Base-by-base conservation (phyloP, 2,329 filamentous ascomycete genomes). In the Neofusicoccum parvum region DNA sequence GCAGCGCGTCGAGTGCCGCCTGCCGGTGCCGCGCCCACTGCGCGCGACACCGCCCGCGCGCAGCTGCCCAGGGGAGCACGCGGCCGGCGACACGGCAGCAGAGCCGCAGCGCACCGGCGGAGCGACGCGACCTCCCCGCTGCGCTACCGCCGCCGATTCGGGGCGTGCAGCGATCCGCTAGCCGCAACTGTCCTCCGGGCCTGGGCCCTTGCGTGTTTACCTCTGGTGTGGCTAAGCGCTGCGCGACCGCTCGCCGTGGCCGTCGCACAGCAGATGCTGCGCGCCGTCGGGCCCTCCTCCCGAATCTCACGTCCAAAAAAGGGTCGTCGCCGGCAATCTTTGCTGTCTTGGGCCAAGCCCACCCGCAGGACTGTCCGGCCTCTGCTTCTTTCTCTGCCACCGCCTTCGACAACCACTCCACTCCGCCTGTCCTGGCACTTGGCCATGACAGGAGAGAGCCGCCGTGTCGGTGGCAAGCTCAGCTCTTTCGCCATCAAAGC, bases 91-190 rank as follows among this genome's bases (percentile, higher is more conserved):
- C 48, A 15, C 51, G 11, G 20, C 17, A 10, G 54, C 39, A 59
- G 54, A 59, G 54, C 54, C 54, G 39, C 54, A 59, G 41, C 23
- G 53, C 54, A 45, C 36, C 12, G 39, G 7, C 39, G 27, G 41
- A 45, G 14, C 20, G n/a, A 45, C 37, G 20, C 20, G 34, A 12
- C 11, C 39, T 34, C 53, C 39, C 54, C 39, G 39, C 41, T 9
- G 54, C 41, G 54, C 54, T 36, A 46, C 20, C 20, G 11, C 36
- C 4, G 11, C 15, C 17, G 17, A 12, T 11, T 37, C 27, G 41
- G 37, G 39, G 37, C 12, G 54, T 37, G 15, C 54, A 59, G 54
- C 39, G 54, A 59, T 45, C 54, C 54, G 54, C 54, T 59, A 59
- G 54, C 39, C 39, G 39, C 9, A 17, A 41, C 12, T n/a, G 20